A percentile compares a stretch with the other conserved stretches of the same genome.
Conservation (phyloP, 352 stramenopile species). For the Globisporangium echinulatum region DNA sequence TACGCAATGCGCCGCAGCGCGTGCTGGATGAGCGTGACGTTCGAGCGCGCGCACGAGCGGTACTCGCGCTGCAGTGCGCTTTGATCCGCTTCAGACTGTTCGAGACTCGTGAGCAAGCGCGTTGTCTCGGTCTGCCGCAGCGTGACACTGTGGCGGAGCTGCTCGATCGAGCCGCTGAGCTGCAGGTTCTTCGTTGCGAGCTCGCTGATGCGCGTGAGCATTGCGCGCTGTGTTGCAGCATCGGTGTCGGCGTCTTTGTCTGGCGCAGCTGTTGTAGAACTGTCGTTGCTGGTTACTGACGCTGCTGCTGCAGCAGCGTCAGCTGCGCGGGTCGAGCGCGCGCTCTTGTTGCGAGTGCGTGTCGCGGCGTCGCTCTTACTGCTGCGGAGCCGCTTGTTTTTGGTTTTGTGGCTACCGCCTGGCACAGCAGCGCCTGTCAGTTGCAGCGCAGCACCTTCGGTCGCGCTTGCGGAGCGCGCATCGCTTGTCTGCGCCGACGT, state of each 20-base stretch:
- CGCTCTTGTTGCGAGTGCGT: background rate
- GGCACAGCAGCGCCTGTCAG: background rate
- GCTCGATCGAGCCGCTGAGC: constrained; percentile 31
- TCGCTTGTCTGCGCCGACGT: no score
- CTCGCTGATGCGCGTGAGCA: constrained; percentile 17
- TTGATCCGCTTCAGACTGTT: constrained; percentile 35
- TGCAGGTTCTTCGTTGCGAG: constrained; percentile 28
- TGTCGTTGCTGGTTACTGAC: background rate
- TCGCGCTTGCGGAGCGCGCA: no score
- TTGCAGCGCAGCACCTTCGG: no score
- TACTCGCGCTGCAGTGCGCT: constrained; percentile 37
- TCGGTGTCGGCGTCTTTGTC: background rate
- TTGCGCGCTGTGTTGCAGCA: constrained; percentile 12
- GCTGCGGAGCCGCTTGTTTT: background rate
- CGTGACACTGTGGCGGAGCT: constrained; percentile 31
- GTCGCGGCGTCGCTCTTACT: background rate
- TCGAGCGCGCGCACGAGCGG: constrained; percentile 31
- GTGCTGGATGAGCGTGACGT: constrained; percentile 44
- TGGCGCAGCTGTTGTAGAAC: constrained; percentile 1
- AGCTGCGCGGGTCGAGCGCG: no score
- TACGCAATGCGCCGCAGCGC: constrained; percentile 41
- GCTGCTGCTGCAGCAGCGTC: background rate
- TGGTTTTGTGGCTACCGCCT: background rate
- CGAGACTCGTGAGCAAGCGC: constrained; percentile 31
- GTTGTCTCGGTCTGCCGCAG: constrained; percentile 29